These are phyloP conservation scores for Salix brachista DNA, from an alignment of 345 rosid species.

Conservation along the genomic window DNA sequence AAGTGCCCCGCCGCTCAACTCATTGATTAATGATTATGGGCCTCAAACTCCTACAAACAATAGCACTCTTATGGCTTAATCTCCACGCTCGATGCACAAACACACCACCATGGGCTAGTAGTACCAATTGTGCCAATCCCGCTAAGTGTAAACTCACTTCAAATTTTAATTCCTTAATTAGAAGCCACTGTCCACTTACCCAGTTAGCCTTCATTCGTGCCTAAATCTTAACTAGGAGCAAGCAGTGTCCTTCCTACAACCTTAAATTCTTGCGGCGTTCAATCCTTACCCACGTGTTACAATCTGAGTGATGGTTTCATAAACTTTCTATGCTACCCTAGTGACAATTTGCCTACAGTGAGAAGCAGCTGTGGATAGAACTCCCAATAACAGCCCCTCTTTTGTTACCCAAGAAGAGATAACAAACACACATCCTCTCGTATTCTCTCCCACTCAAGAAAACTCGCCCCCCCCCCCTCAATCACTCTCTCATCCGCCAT, in stretches of 20 bases:
- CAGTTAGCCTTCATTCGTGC: background rate
- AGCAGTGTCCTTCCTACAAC: background rate
- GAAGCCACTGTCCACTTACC: background rate
- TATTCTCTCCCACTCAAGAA: slow-evolving; percentile 1
- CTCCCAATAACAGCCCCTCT: slow-evolving; percentile 20
- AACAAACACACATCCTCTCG: slow-evolving; percentile 26
- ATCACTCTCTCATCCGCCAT: background rate
- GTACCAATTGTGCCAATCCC: no score
- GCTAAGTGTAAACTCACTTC: background rate
- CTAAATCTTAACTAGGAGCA: background rate
- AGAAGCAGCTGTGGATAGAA: slow-evolving; percentile 20
- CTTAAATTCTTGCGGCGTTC: background rate
- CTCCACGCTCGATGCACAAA: background rate
- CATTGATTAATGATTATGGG: background rate
- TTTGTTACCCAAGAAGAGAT: slow-evolving; percentile 18
- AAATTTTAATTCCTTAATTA: background rate
- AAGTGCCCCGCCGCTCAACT: background rate
- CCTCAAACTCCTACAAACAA: background rate
- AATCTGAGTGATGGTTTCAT: background rate
- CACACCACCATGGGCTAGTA: background rate
- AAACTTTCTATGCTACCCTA: slow-evolving; percentile 3
- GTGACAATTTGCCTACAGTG: background rate
- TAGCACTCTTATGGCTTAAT: background rate
- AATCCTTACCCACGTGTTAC: slow-evolving; percentile 15
- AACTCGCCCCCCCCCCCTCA: background rate